Conservation (phyloP, 2,329 filamentous ascomycete species). For the Stagonosporopsis rhizophila region DNA sequence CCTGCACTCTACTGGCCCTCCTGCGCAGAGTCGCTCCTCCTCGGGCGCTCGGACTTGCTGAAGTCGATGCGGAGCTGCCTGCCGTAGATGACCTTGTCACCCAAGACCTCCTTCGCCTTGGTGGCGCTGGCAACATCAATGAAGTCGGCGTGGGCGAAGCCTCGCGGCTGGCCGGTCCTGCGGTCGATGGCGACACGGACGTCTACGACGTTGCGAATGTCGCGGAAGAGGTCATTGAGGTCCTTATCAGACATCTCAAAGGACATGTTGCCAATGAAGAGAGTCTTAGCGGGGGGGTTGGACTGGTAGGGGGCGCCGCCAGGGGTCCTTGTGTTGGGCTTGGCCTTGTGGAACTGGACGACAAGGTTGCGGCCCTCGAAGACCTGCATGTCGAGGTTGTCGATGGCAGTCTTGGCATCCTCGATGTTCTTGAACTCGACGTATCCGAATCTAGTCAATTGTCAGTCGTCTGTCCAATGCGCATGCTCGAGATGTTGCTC, state of each 20-base stretch:
- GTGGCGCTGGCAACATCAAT: conserved; percentile 69
- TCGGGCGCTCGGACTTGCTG: conserved; percentile 45
- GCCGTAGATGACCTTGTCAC: conserved; percentile 67
- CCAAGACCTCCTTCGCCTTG: conserved; percentile 64
- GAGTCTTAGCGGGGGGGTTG: conserved; percentile 65
- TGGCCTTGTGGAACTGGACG: conserved; percentile 63
- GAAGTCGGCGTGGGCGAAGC: conserved; percentile 87
- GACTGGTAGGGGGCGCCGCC: conserved; percentile 1
- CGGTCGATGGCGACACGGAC: conserved; percentile 85
- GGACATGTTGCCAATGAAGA: conserved; percentile 87
- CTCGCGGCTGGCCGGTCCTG: conserved; percentile 78
- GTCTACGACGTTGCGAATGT: conserved; percentile 73
- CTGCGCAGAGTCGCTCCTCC: conserved; percentile 26
- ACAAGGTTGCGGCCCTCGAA: conserved; percentile 70
- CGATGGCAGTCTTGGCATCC: conserved; percentile 63
- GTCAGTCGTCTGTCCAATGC: conserved; percentile 18
- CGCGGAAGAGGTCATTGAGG: conserved; percentile 77
- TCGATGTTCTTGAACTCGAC: conserved; percentile 64
- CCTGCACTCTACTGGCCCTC: conserved; percentile 10
- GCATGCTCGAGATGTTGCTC: conserved; percentile 31
- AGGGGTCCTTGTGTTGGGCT: conserved; percentile 20
- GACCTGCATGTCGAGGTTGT: conserved; percentile 64
- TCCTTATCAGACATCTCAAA: conserved; percentile 86
- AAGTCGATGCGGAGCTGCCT: conserved; percentile 72
- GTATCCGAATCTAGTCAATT: conserved; percentile 67